These are phyloP conservation scores for Shiraia bambusicola DNA, from an alignment of 2,329 filamentous ascomycete species.

Conservation along the genomic window DNA sequence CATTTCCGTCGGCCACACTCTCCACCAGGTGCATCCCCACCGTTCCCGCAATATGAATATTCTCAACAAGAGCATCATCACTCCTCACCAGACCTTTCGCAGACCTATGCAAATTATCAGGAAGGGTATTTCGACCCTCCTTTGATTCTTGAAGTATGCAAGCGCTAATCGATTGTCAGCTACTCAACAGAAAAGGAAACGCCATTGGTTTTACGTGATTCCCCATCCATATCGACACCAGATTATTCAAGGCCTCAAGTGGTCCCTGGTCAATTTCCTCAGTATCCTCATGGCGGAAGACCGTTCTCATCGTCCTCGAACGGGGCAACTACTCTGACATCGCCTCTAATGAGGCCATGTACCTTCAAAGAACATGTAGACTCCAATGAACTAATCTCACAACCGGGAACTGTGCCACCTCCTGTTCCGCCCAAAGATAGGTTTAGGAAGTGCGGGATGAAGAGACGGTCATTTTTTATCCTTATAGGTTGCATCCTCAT, in stretches of 20 bases:
- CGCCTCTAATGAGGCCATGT: constrained; percentile 20
- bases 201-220: constrained; percentile 12
- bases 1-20: constrained; percentile 13
- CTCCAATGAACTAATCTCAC: constrained; percentile 12
- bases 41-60: constrained; percentile 13
- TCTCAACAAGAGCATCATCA: constrained; percentile 14
- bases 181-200: constrained; percentile 25
- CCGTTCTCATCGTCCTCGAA: constrained; percentile 20
- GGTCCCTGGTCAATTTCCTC: constrained; percentile 18
- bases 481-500: constrained; percentile 26
- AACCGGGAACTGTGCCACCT: constrained; percentile 13
- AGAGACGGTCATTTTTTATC: constrained; percentile 26
- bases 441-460: constrained; percentile 26
- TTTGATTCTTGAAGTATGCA: not conserved
- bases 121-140: constrained; percentile 13
- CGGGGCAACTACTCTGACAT: constrained; percentile 17
- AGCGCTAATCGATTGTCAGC: constrained; percentile 13
- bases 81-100: constrained; percentile 4
- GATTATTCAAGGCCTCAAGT: constrained; percentile 29
- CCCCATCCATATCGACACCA: constrained; percentile 13
- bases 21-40: constrained; percentile 17
- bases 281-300: constrained; percentile 14
- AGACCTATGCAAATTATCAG: constrained; percentile 11
- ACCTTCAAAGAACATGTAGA: constrained; percentile 30
- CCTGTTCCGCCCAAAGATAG: constrained; percentile 21